Evolutionary conservation across 768 basidiomycete genomes (phyloP).

Genomic region (Hortiboletus campestris): DNA sequence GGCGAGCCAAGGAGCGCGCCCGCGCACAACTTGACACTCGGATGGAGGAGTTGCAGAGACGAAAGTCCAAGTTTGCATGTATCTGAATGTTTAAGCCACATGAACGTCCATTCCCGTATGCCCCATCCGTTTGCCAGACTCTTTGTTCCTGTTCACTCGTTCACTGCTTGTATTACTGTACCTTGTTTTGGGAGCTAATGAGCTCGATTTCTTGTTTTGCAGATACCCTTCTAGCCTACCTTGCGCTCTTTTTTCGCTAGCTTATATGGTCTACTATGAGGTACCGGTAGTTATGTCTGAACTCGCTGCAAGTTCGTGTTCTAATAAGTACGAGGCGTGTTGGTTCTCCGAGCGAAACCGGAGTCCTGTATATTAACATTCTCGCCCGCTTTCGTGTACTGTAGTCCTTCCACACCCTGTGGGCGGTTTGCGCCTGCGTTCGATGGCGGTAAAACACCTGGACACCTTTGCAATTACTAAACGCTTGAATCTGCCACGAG

Average conservation of each 20-base stretch:
- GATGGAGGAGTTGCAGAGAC: conserved; percentile 79
- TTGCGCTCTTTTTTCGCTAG: conserved; percentile 25
- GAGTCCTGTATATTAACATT: too few species aligned
- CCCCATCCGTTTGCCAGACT: conserved; percentile 1
- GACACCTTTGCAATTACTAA: too few species aligned
- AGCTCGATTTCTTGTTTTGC: conserved; percentile 26
- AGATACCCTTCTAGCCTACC: conserved; percentile 27
- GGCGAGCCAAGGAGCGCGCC: conserved; percentile 83
- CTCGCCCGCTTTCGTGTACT: too few species aligned
- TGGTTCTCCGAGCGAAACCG: conserved; percentile 15
- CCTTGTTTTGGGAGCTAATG: conserved; percentile 26
- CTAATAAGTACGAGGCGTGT: conserved; percentile 23
- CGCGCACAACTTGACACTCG: conserved; percentile 84
- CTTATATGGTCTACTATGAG: conserved; percentile 36
- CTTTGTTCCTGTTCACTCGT: conserved; percentile 10
- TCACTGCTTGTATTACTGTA: conserved; percentile 31
- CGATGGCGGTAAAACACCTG: too few species aligned
- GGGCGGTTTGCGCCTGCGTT: too few species aligned
- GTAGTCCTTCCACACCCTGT: too few species aligned
- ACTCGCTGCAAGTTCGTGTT: conserved; percentile 19
- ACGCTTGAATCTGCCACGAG: too few species aligned
- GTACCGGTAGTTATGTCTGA: conserved; percentile 25
- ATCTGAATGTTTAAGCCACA: conserved; percentile 46
- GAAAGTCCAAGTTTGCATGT: conserved; percentile 92
- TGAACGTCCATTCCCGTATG: conserved; percentile 2